phyloP scores from a whole-genome alignment of 352 stramenopile genomes.

The Pythium brachiatum region DNA sequence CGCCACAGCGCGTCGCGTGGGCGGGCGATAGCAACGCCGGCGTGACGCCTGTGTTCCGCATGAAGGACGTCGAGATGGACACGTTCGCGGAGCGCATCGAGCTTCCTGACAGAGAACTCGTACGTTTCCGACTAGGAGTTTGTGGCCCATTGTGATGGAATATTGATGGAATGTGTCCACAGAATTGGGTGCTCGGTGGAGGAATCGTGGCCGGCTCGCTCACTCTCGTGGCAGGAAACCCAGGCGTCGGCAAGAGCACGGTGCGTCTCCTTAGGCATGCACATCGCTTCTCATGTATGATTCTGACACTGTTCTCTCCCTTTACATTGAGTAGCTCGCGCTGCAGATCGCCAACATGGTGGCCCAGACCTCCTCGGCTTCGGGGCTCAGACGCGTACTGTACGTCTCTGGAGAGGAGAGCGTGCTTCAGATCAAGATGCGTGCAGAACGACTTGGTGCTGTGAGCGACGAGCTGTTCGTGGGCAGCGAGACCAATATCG shows the following conservation, averaged over 20 bases:
- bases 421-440: conserved; percentile 92
- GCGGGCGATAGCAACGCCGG: conserved; percentile 14
- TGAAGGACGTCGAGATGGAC: conserved; percentile 70
- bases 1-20: conserved; percentile 30
- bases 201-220: conserved; percentile 94
- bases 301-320: too few relatives aligned
- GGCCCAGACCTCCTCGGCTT: conserved; percentile 18
- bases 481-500: conserved; percentile 82
- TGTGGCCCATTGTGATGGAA: background rate
- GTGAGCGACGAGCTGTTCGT: conserved; percentile 69
- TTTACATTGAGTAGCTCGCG: conserved; percentile 56
- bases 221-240: conserved; percentile 94
- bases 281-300: too few relatives aligned
- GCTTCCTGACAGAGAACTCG: conserved; percentile 70
- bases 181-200: conserved; percentile 95
- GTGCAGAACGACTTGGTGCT: conserved; percentile 84
- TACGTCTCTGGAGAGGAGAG: conserved; percentile 98
- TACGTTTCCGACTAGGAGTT: too few relatives aligned
- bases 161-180: background rate
- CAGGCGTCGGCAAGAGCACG: conserved; percentile 92
- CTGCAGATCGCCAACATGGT: conserved; percentile 93
- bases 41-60: conserved; percentile 40
- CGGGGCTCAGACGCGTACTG: conserved; percentile 60
- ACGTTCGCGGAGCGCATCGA: conserved; percentile 56
- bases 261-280: conserved; percentile 24